Evolutionary conservation across 2,329 filamentous ascomycete species (phyloP).

Genomic region (Trichoderma gracile): DNA sequence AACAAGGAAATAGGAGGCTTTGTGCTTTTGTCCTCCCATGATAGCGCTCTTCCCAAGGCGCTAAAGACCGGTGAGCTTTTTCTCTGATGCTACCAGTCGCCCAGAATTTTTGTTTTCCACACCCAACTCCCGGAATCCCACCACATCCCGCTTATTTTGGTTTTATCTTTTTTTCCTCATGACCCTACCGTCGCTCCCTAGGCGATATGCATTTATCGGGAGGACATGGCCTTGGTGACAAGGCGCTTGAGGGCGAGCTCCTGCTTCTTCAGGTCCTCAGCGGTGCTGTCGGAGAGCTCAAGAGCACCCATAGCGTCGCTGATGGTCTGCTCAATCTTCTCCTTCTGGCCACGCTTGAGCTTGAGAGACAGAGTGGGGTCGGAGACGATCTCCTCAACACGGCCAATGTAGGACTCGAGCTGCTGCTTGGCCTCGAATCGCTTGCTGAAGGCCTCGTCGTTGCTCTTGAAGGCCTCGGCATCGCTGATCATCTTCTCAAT

Average conservation of each 20-base stretch:
- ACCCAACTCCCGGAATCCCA: conserved; percentile 28
- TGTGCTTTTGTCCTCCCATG: conserved; percentile 9
- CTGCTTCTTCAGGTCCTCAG: conserved; percentile 99
- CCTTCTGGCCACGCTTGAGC: conserved; percentile 98
- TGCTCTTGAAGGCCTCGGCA: conserved; percentile 97
- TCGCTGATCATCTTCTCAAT: conserved; percentile 98
- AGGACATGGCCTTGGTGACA: conserved; percentile 97
- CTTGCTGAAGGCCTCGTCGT: conserved; percentile 98
- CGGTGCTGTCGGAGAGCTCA: conserved; percentile 86
- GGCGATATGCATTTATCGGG: conserved; percentile 63
- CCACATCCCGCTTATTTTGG: conserved; percentile 26
- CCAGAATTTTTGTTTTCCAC: conserved; percentile 29
- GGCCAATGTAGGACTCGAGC: conserved; percentile 97
- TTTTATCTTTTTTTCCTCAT: not conserved
- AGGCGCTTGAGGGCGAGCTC: conserved; percentile 96
- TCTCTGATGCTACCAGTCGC: conserved; percentile 14
- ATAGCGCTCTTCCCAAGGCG: conserved; percentile 24
- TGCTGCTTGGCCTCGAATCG: conserved; percentile 98
- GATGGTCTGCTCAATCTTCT: conserved; percentile 97
- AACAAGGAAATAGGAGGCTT: conserved; percentile 34
- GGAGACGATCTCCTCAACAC: conserved; percentile 97
- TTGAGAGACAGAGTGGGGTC: conserved; percentile 95
- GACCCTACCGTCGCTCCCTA: not conserved
- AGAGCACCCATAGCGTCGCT: conserved; percentile 97
- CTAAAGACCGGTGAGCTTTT: conserved; percentile 15